These are phyloP conservation scores for Colletotrichum plurivorum DNA, from an alignment of 2,329 filamentous ascomycete genomes.

Conservation along the genomic window DNA sequence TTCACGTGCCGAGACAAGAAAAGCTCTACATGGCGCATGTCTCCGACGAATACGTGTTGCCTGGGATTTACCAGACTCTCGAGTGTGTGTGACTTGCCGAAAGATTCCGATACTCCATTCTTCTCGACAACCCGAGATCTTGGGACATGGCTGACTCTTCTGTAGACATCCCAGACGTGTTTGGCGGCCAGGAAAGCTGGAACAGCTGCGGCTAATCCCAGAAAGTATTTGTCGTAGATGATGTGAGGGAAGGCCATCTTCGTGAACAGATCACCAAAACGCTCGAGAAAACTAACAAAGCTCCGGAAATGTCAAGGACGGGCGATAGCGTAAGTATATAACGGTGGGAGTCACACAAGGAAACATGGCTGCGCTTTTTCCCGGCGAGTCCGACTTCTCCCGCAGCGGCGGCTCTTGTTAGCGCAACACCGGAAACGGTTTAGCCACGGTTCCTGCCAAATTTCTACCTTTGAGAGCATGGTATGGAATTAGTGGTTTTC, in stretches of 20 bases:
- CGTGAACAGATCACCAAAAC: neutral
- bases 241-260: neutral
- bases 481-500: no score
- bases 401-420: no score
- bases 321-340: no score
- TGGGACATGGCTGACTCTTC: neutral
- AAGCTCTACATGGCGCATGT: slow-evolving; percentile 46
- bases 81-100: slow-evolving; percentile 45
- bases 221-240: neutral
- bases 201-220: neutral
- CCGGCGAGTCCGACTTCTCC: no score
- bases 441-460: no score
- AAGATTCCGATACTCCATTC: slow-evolving; percentile 42
- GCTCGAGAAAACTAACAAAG: no score
- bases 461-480: no score
- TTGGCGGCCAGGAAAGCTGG: neutral
- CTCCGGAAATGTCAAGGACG: no score
- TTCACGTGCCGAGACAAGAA: slow-evolving; percentile 39
- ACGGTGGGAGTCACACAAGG: no score
- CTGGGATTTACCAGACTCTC: slow-evolving; percentile 45
- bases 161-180: slow-evolving; percentile 15
- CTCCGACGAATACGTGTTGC: slow-evolving; percentile 39
- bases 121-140: slow-evolving; percentile 38
- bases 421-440: no score
- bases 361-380: no score